Percentiles rank a stretch among this genome's conserved stretches.
These are phyloP conservation scores for Xylaria venustula DNA, from an alignment of 495 filamentous ascomycete genomes.

Conservation along the genomic window DNA sequence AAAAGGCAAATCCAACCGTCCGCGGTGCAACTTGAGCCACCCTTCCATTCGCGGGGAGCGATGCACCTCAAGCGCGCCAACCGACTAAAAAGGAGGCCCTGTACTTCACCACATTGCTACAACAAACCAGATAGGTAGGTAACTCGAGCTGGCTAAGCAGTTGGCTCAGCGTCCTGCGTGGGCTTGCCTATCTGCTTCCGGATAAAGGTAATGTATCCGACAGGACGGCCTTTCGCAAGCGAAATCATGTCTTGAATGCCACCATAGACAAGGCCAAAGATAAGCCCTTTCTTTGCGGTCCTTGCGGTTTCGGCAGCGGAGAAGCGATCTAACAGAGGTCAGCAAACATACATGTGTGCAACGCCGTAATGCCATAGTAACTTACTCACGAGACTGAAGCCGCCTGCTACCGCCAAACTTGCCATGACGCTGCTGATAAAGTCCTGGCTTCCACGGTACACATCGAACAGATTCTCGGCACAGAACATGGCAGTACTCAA, in stretches of 20 bases:
- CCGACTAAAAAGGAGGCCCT: not conserved
- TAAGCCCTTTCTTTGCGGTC: constrained; percentile 75
- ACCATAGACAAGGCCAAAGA: constrained; percentile 77
- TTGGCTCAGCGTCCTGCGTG: constrained; percentile 18
- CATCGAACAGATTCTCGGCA: constrained; percentile 83
- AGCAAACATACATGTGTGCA: not conserved
- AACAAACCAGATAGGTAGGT: not conserved
- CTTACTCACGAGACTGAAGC: constrained; percentile 85
- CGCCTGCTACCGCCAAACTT: constrained; percentile 75
- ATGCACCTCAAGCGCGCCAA: not conserved
- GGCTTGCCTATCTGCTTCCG: constrained; percentile 38
- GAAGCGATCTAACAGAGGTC: constrained; percentile 62
- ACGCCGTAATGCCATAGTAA: not conserved
- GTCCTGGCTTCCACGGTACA: constrained; percentile 67
- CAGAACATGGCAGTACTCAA: constrained; percentile 69
- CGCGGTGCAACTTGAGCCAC: not conserved
- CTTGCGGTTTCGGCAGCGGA: constrained; percentile 79
- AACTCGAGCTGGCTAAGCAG: not conserved
- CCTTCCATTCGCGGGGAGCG: not conserved
- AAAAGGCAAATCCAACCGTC: not conserved
- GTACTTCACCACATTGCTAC: not conserved
- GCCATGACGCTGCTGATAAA: constrained; percentile 75
- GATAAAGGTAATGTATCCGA: constrained; percentile 71
- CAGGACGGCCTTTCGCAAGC: constrained; percentile 62
- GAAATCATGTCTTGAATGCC: constrained; percentile 72